Evolutionary conservation across 2,329 filamentous ascomycete species (phyloP), one percentile per base, ranked within the genome.

Genomic region (Alternaria panax): DNA sequence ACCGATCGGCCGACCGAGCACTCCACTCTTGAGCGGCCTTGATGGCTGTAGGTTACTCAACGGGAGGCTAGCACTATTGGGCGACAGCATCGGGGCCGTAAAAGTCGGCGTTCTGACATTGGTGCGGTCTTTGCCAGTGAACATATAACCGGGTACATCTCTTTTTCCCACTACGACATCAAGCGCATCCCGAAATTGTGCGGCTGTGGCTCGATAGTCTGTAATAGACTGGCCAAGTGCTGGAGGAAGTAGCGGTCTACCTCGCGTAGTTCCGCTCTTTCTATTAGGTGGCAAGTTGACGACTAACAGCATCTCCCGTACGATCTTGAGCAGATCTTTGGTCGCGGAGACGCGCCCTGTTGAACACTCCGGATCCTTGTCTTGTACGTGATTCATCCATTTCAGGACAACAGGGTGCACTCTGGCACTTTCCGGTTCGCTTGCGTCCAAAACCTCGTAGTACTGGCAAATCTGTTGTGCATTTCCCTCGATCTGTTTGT

Each of bases 191-290:
- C 62, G 60, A 51, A 65, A 57, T 27, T 63, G 38, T 20, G 28
- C 36, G 7, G 65, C 64, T 1, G 64, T 66, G 4, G 59, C 59
- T 14, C 64, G 62, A 56, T 66, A 65, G 5, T 22, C 30, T 12
- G 62, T 55, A 2, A 34, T 28, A 2, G 27, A 8, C 14, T 57
- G 36, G 18, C 40, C 60, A 1, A 53, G 11, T n/a, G 47, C 52
- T 18, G 57, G 52, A 8, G 41, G 51, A 4, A 14, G 22, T 0
- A 57, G 36, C 1, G 6, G 25, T 3, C 48, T 48, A 22, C 53
- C 62, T 18, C 51, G 16, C 2, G n/a, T 24, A 3, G 53, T 24
- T 1, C 16, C 34, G 40, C 62, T 66, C 14, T n/a, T 20, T 5
- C 57, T 54, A 30, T 43, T 50, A 2, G 61, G 58, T 16, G 60